Evolutionary conservation across 2,329 filamentous ascomycete species (phyloP).

Genomic region (Talaromyces albobiverticillius): DNA sequence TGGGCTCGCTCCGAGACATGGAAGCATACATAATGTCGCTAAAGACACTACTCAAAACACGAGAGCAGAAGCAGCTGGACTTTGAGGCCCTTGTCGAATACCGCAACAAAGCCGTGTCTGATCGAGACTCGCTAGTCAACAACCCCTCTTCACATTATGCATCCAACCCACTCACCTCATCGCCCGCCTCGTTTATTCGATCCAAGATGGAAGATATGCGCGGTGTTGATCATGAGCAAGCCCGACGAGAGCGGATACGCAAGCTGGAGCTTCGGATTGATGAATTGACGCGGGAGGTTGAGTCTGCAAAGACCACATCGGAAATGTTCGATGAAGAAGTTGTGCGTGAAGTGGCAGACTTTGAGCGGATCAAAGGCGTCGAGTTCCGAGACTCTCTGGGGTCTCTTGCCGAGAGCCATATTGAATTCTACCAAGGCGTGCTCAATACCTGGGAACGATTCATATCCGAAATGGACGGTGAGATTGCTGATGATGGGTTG

Average conservation of each 20-base stretch:
- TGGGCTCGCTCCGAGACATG: slow-evolving; percentile 91
- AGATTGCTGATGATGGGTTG: slow-evolving; percentile 35
- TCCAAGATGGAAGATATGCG: slow-evolving; percentile 95
- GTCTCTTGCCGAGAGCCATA: slow-evolving; percentile 76
- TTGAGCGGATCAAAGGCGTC: slow-evolving; percentile 91
- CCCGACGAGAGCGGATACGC: slow-evolving; percentile 77
- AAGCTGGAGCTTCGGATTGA: slow-evolving; percentile 92
- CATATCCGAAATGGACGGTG: slow-evolving; percentile 79
- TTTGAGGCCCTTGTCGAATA: slow-evolving; percentile 96
- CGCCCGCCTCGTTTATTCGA: slow-evolving; percentile 81
- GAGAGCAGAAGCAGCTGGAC: slow-evolving; percentile 97
- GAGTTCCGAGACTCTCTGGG: slow-evolving; percentile 90
- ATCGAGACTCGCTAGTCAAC: slow-evolving; percentile 75
- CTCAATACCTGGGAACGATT: slow-evolving; percentile 86
- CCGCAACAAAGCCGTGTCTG: slow-evolving; percentile 81
- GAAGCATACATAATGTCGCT: slow-evolving; percentile 86
- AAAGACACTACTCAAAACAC: slow-evolving; percentile 82
- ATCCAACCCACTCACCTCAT: slow-evolving; percentile 51
- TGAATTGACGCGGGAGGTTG: slow-evolving; percentile 83
- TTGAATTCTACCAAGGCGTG: slow-evolving; percentile 78
- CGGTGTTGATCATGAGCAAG: slow-evolving; percentile 93
- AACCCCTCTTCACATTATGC: slow-evolving; percentile 60
- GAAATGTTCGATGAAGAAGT: slow-evolving; percentile 97
- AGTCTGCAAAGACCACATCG: slow-evolving; percentile 78
- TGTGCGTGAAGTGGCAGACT: slow-evolving; percentile 85